Evolutionary conservation across 352 stramenopile species (phyloP).

Genomic region (Pythium apleroticum): DNA sequence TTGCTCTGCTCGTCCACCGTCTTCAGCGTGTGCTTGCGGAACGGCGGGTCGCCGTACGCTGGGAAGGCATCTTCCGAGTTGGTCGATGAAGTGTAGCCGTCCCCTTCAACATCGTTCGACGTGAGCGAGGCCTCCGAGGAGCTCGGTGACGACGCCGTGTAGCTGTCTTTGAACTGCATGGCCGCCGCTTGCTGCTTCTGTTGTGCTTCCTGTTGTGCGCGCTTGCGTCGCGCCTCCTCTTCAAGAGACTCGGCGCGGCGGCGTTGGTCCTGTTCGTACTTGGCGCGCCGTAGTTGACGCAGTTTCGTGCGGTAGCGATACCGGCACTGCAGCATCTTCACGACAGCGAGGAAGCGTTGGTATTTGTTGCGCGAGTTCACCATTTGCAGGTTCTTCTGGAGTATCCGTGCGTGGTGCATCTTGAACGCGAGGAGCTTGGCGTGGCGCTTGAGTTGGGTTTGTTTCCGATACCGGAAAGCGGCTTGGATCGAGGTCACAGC

Average conservation of each 20-base stretch:
- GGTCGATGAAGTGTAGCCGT: slow-evolving; percentile 58
- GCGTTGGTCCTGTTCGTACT: slow-evolving; percentile 22
- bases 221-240: slow-evolving; percentile 21
- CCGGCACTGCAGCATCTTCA: slow-evolving; percentile 70
- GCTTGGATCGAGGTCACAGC: slow-evolving; percentile 57
- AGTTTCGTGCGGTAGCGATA: slow-evolving; percentile 54
- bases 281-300: slow-evolving; percentile 15
- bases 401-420: slow-evolving; percentile 39
- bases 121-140: slow-evolving; percentile 59
- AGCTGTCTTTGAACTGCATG: slow-evolving; percentile 62
- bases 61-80: slow-evolving; percentile 68
- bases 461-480: slow-evolving; percentile 59
- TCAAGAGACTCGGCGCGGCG: not conserved
- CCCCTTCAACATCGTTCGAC: slow-evolving; percentile 74
- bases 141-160: slow-evolving; percentile 68
- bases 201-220: slow-evolving; percentile 26
- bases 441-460: slow-evolving; percentile 28
- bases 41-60: slow-evolving; percentile 42
- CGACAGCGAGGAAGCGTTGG: slow-evolving; percentile 42
- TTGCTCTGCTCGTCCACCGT: slow-evolving; percentile 75
- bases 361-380: slow-evolving; percentile 56
- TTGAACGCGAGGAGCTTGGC: slow-evolving; percentile 40
- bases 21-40: slow-evolving; percentile 64
- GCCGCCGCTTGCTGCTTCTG: slow-evolving; percentile 18
- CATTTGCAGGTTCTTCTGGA: slow-evolving; percentile 64